Percentiles rank a stretch among this genome's conserved stretches.
Conservation (phyloP, 225 moss, liverwort and hornwort genomes). For the Anthoceros angustus region DNA sequence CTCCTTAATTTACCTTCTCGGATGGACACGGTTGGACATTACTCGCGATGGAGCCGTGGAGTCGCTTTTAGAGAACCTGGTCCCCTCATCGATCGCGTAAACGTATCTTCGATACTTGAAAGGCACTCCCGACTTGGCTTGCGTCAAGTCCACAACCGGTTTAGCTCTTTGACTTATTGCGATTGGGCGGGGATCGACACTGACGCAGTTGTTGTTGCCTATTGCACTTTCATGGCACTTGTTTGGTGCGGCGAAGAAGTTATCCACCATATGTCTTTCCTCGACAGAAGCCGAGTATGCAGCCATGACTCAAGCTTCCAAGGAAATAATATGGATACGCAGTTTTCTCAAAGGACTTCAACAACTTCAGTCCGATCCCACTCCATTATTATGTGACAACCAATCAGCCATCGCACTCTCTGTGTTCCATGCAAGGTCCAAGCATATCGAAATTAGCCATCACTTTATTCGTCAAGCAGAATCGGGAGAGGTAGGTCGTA, state of each 20-base stretch:
- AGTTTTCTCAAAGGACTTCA: not conserved
- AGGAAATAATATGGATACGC: conserved; percentile 3
- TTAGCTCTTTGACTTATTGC: not conserved
- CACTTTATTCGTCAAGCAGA: not conserved
- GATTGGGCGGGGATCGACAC: not conserved
- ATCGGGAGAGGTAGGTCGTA: not conserved
- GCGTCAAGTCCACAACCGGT: not conserved
- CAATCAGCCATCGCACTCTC: not conserved
- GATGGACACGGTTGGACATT: not conserved
- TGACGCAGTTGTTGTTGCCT: not conserved
- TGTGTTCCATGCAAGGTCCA: not conserved
- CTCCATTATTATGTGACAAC: not conserved
- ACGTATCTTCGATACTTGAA: conserved; percentile 7
- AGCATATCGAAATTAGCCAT: not conserved
- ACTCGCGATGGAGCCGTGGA: not conserved
- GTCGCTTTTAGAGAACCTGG: not conserved
- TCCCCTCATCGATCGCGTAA: not conserved
- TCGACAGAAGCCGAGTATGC: not conserved
- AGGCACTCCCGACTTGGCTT: not conserved
- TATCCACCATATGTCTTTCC: not conserved
- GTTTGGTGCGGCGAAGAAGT: not conserved
- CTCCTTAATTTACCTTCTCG: too few relatives aligned
- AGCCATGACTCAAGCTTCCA: not conserved
- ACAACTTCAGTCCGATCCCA: not conserved
- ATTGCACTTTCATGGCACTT: not conserved